Evolutionary conservation across 1,284 basidiomycete genomes (phyloP).

Genomic region (Cystobasidium slooffiae): DNA sequence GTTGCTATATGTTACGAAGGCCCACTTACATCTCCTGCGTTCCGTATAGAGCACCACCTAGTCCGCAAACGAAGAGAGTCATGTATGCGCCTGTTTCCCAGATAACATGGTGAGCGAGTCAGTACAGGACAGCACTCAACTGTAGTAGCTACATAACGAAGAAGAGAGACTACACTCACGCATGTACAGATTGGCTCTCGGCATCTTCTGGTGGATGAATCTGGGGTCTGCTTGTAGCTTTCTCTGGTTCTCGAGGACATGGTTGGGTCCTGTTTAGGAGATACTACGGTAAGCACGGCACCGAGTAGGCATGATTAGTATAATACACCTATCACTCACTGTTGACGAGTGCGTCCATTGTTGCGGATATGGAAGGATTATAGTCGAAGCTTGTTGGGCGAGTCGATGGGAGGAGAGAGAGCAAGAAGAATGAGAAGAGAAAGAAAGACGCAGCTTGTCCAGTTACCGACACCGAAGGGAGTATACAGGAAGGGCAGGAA

Average conservation of each 20-base stretch:
- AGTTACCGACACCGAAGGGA: no score
- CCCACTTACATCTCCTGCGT: conserved; percentile 1
- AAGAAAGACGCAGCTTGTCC: not conserved
- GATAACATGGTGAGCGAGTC: not conserved
- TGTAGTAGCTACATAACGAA: not conserved
- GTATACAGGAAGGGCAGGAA: no score
- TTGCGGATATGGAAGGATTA: conserved; percentile 6
- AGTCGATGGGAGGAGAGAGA: not conserved
- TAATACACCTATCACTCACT: conserved; percentile 21
- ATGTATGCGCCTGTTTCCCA: conserved; percentile 48
- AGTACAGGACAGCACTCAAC: not conserved
- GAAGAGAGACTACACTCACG: conserved; percentile 42
- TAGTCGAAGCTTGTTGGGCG: not conserved
- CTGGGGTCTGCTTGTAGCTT: conserved; percentile 45
- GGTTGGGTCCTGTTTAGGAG: not conserved
- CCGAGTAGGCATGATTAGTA: not conserved
- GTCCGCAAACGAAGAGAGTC: conserved; percentile 49
- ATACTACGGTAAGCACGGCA: not conserved
- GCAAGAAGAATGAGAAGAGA: not conserved
- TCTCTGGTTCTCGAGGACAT: conserved; percentile 38
- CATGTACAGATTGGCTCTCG: conserved; percentile 53
- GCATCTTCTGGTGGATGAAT: conserved; percentile 52
- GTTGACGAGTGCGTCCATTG: conserved; percentile 52
- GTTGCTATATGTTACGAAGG: not conserved
- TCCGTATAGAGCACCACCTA: conserved; percentile 50